These are phyloP conservation scores for Hevea brasiliensis DNA, from an alignment of 345 rosid genomes.

Conservation along the genomic window DNA sequence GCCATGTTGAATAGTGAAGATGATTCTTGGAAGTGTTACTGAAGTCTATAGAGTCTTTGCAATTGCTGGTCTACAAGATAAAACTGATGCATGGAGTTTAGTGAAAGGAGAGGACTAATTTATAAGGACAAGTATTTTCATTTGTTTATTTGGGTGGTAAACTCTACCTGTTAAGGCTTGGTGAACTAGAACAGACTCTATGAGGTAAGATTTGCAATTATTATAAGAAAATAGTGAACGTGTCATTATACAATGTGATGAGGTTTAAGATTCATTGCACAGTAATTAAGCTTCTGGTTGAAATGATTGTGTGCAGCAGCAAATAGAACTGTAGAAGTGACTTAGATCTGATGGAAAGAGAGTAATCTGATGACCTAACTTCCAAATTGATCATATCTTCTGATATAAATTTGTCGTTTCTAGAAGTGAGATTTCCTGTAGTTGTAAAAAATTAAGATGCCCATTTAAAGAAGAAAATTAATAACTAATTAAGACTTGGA, in stretches of 20 bases:
- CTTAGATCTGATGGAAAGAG: not conserved
- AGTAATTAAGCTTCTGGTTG: not conserved
- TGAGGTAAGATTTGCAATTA: slow-evolving; percentile 15
- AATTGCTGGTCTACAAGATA: not conserved
- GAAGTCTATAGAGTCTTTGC: too few species aligned
- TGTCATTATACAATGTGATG: not conserved
- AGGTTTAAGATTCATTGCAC: not conserved
- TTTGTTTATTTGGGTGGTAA: not conserved
- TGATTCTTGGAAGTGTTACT: not conserved
- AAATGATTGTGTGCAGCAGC: not conserved
- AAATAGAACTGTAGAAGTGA: not conserved
- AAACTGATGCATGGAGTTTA: not conserved
- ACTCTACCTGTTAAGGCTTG: not conserved
- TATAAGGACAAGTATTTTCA: not conserved
- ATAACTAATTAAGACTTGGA: not conserved
- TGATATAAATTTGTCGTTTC: not conserved
- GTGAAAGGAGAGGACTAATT: not conserved
- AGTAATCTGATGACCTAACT: slow-evolving; percentile 1
- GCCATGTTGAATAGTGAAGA: slow-evolving; percentile 9
- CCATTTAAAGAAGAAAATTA: not conserved
- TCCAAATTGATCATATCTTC: not conserved
- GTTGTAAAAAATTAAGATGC: not conserved
- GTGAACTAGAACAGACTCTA: slow-evolving; percentile 15
- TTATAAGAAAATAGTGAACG: not conserved
- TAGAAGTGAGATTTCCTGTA: not conserved